A percentile compares a stretch with the other conserved stretches of the same genome.
phyloP scores from a whole-genome alignment of 169 alveolate species.

The Plasmodium coatneyi region DNA sequence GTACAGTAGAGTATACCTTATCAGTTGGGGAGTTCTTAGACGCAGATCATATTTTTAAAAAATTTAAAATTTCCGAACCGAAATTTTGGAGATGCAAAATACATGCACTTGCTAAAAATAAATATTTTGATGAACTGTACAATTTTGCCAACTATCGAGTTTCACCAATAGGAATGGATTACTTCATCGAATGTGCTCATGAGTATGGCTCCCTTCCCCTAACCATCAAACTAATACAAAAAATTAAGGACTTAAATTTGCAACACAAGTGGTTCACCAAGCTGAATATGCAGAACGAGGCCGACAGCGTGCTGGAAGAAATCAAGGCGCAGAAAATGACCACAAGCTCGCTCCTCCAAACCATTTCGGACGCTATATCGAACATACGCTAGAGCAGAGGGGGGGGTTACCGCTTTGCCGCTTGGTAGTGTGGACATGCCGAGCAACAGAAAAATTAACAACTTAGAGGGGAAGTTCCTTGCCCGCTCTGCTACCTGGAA shows the following conservation, averaged over 20 bases:
- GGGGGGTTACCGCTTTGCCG: neutral
- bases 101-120: slow-evolving; percentile 75
- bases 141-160: slow-evolving; percentile 76
- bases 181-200: slow-evolving; percentile 65
- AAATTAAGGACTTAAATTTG: slow-evolving; percentile 53
- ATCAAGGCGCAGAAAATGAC: slow-evolving; percentile 54
- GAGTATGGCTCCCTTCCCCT: slow-evolving; percentile 43
- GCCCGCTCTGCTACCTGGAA: neutral
- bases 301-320: slow-evolving; percentile 56
- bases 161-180: slow-evolving; percentile 81
- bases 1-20: slow-evolving; percentile 73
- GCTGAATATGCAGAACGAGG: slow-evolving; percentile 40
- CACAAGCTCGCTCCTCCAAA: slow-evolving; percentile 35
- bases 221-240: slow-evolving; percentile 60
- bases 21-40: slow-evolving; percentile 73
- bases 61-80: slow-evolving; percentile 76
- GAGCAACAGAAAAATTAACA: neutral
- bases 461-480: neutral
- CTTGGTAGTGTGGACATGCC: neutral
- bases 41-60: slow-evolving; percentile 75
- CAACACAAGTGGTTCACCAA: slow-evolving; percentile 62
- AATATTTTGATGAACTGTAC: slow-evolving; percentile 76
- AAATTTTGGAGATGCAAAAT: slow-evolving; percentile 79
- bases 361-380: slow-evolving; percentile 73
- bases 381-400: slow-evolving; percentile 25